These are phyloP conservation scores for Physcomitrium patens DNA, from an alignment of 225 moss, liverwort and hornwort genomes.

Conservation along the genomic window DNA sequence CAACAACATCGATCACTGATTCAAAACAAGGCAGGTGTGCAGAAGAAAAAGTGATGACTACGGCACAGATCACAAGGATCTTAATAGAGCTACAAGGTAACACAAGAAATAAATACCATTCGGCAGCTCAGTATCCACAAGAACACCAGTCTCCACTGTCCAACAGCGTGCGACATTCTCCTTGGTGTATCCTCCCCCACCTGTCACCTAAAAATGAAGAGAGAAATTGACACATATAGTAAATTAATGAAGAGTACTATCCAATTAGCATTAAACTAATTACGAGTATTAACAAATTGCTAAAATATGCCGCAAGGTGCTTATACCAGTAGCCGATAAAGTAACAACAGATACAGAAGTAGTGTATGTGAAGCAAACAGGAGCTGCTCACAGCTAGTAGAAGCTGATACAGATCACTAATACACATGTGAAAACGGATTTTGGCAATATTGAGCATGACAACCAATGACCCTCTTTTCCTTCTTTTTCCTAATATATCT, in stretches of 20 bases:
- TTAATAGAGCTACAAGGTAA: neutral
- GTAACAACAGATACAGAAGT: neutral
- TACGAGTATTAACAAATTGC: neutral
- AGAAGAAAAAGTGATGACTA: constrained; percentile 1
- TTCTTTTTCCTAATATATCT: too few relatives aligned
- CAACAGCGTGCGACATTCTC: constrained; percentile 99
- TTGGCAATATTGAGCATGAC: too few relatives aligned
- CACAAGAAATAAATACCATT: constrained; percentile 51
- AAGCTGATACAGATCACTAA: neutral
- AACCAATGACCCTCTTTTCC: too few relatives aligned
- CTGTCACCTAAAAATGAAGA: constrained; percentile 70
- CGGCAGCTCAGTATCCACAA: constrained; percentile 87
- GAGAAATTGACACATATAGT: neutral
- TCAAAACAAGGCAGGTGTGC: neutral
- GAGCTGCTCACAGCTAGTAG: neutral
- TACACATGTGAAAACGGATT: neutral
- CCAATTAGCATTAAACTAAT: neutral
- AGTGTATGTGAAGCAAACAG: neutral
- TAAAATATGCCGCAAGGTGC: constrained; percentile 4
- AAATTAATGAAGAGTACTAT: neutral
- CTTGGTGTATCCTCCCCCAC: constrained; percentile 98
- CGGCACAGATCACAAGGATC: neutral
- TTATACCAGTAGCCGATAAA: constrained; percentile 12
- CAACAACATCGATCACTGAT: too few relatives aligned
- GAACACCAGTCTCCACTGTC: constrained; percentile 97